Conservation (phyloP, 805 yeast genomes). For the Saturnispora bothae region DNA sequence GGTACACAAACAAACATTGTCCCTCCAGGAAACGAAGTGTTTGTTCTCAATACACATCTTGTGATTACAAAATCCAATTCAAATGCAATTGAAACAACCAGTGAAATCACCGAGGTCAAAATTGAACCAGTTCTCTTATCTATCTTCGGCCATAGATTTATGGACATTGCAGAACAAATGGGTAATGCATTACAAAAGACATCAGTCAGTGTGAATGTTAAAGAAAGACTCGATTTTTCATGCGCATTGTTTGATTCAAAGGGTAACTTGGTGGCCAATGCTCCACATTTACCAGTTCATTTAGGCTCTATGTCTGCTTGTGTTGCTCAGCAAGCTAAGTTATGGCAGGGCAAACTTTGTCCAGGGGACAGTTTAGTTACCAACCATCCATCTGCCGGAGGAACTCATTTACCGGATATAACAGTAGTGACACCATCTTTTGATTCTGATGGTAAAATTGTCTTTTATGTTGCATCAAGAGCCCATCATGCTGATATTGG, state of each 20-base stretch:
- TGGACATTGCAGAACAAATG: conserved; percentile 91
- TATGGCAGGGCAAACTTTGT: conserved; percentile 53
- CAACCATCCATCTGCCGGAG: conserved; percentile 78
- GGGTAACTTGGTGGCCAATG: conserved; percentile 79
- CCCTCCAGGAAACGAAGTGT: conserved; percentile 50
- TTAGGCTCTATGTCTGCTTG: conserved; percentile 81
- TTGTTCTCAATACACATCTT: conserved; percentile 52
- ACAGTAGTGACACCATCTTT: conserved; percentile 90
- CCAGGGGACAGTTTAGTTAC: conserved; percentile 72
- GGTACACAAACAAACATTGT: conserved; percentile 72
- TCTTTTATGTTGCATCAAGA: conserved; percentile 86
- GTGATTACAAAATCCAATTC: conserved; percentile 16
- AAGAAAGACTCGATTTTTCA: conserved; percentile 73
- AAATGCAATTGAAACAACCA: conserved; percentile 8
- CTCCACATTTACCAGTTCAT: conserved; percentile 84
- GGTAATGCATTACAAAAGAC: conserved; percentile 72
- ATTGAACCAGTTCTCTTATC: conserved; percentile 67
- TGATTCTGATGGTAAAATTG: conserved; percentile 38
- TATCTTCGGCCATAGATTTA: conserved; percentile 72
- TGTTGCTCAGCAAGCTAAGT: conserved; percentile 50
- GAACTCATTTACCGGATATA: conserved; percentile 82
- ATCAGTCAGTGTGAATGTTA: conserved; percentile 72
- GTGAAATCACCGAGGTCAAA: conserved; percentile 12
- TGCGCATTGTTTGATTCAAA: conserved; percentile 71
- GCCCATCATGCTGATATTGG: conserved; percentile 98